A percentile compares a stretch with the other conserved stretches of the same genome.
These are phyloP conservation scores for Fusarium concolor DNA, from an alignment of 2,329 filamentous ascomycete genomes.

Conservation along the genomic window DNA sequence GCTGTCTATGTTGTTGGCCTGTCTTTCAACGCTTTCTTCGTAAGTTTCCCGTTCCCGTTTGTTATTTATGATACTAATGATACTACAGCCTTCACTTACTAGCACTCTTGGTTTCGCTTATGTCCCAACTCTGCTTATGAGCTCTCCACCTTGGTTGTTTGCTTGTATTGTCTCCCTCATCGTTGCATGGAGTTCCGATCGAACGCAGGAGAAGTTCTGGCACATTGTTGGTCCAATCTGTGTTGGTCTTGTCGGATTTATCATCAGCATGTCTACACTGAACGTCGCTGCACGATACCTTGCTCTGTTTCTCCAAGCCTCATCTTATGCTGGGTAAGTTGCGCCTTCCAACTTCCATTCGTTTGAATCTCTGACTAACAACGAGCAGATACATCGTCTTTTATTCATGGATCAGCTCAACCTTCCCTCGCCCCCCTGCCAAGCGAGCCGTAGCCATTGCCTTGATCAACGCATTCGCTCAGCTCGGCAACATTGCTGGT, in stretches of 20 bases:
- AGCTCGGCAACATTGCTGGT: conserved; percentile 69
- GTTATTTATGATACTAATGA: not conserved
- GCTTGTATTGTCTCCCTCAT: conserved; percentile 66
- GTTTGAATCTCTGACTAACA: not conserved
- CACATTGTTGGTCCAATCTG: conserved; percentile 66
- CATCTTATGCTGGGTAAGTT: conserved; percentile 62
- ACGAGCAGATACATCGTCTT: conserved; percentile 62
- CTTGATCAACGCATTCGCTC: conserved; percentile 68
- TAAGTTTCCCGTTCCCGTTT: not conserved
- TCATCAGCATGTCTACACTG: conserved; percentile 69
- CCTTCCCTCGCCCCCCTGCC: conserved; percentile 68
- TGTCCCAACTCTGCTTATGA: conserved; percentile 66
- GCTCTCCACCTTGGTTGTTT: conserved; percentile 69
- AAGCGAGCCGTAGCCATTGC: conserved; percentile 72
- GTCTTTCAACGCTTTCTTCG: conserved; percentile 70
- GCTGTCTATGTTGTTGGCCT: conserved; percentile 70
- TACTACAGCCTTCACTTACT: conserved; percentile 58
- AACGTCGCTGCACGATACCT: conserved; percentile 69
- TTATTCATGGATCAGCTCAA: conserved; percentile 68
- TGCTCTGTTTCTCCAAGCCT: conserved; percentile 69
- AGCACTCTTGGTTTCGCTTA: conserved; percentile 65
- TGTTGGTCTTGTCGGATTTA: conserved; percentile 65
- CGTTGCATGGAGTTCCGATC: conserved; percentile 67
- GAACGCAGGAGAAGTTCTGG: conserved; percentile 68
- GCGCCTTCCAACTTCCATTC: too few species aligned